Evolutionary conservation across 768 basidiomycete species (phyloP), one percentile per base, ranked within the genome.

Genomic region (Auriscalpium orientale): DNA sequence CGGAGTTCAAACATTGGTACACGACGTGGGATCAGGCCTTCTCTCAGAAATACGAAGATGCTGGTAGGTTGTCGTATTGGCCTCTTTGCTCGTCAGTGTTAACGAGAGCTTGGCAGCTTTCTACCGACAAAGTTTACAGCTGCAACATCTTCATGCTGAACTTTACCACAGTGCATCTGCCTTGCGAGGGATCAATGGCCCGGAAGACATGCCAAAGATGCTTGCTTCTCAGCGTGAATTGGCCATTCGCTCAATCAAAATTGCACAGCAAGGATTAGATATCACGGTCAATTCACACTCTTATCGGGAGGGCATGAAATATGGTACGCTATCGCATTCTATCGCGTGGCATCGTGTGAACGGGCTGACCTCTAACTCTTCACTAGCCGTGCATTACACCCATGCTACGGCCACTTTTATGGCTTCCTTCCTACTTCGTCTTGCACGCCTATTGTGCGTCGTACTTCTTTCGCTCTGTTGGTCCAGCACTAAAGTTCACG

Each of bases 401-500:
- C 94, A 98, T 66, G 90, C 91, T 44, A 91, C 91, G 33, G 94
- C 94, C 6, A 95, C 94, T 0, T 98, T 98, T 71, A 82, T 90
- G 20, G 94, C 93, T 12, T 91, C 91, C 4, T 89, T 98, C 70
- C 76, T 95, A 57, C 76, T 98, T 49, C 85, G 94, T 35, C 75
- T 97, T 49, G 83, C 86, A 38, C 83, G 94, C 22, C 76, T 98
- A 43, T 95, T 97, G 90, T 92, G 66, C 71, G 89, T 71, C 2
- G 11, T 51, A 22, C 18, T 21, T 4, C 0, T 36, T 4, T 20
- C 10, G 5, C 35, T 53, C 1, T 20, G 16, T 11, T 33, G 52
- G 33, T 33, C 28, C 8, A 35, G 21, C 18, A 9, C 34, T 53
- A 38, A 57, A 43, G 33, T 47, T 33, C 56, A 22, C 12, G 22